Evolutionary conservation across 345 rosid genomes (phyloP).

Genomic region (Gossypioides kirkii): DNA sequence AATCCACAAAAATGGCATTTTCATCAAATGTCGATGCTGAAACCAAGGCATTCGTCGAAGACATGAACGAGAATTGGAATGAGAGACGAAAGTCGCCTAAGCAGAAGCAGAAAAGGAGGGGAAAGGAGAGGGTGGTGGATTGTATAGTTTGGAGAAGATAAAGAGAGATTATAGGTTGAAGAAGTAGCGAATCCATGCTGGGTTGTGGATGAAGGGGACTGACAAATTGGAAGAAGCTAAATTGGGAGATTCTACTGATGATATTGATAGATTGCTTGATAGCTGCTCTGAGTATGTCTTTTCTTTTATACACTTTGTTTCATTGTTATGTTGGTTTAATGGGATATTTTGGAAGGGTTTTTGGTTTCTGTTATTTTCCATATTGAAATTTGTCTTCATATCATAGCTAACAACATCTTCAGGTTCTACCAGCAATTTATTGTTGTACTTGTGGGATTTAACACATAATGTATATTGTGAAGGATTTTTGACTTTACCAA

Average conservation of each 20-base stretch:
- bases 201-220: conserved; percentile 38
- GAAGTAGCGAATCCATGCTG: conserved; percentile 46
- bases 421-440: neutral
- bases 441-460: neutral
- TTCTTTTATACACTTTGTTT: neutral
- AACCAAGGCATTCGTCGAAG: conserved; percentile 87
- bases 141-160: conserved; percentile 77
- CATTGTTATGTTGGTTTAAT: neutral
- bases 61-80: conserved; percentile 84
- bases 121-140: conserved; percentile 15
- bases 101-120: conserved; percentile 26
- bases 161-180: conserved; percentile 87
- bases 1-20: conserved; percentile 8
- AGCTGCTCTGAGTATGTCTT: conserved; percentile 69
- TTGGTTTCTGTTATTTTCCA: neutral
- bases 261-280: conserved; percentile 42
- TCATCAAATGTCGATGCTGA: conserved; percentile 55
- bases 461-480: conserved; percentile 16
- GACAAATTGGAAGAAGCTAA: conserved; percentile 80
- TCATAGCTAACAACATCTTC: neutral
- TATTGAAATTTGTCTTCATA: neutral
- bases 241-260: conserved; percentile 21
- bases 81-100: conserved; percentile 51
- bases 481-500: conserved; percentile 77
- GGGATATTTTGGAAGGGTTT: neutral